A percentile compares a stretch with the other conserved stretches of the same genome.
phyloP scores from a whole-genome alignment of 1,139 yeast species.

The Pichia sp. region DNA sequence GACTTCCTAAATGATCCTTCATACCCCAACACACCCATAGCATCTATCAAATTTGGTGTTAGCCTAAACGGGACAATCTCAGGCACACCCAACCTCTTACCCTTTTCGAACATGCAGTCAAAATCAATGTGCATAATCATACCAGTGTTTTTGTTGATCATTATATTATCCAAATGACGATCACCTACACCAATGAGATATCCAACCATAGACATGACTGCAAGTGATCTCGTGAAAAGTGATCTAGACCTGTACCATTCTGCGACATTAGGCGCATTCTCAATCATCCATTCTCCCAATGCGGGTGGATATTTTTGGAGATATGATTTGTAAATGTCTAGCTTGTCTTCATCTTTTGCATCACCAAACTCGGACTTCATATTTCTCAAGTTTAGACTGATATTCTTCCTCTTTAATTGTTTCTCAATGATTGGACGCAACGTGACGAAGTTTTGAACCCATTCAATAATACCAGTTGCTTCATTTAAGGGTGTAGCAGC shows the following conservation, averaged over 20 bases:
- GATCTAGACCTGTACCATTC: constrained; percentile 81
- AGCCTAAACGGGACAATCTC: constrained; percentile 92
- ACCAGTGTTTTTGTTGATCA: constrained; percentile 69
- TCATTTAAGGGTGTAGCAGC: constrained; percentile 88
- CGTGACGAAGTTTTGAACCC: constrained; percentile 82
- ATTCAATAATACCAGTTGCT: constrained; percentile 84
- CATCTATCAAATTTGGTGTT: constrained; percentile 84
- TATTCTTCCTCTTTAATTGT: constrained; percentile 13
- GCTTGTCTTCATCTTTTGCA: constrained; percentile 28
- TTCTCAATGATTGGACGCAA: constrained; percentile 55
- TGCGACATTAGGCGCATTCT: constrained; percentile 83
- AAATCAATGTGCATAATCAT: constrained; percentile 90
- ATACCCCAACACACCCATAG: constrained; percentile 82
- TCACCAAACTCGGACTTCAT: constrained; percentile 12
- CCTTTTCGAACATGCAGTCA: constrained; percentile 89
- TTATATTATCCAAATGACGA: constrained; percentile 88
- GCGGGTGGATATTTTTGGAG: constrained; percentile 58
- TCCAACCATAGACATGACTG: constrained; percentile 98
- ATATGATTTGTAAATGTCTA: constrained; percentile 30
- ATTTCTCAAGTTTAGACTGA: constrained; percentile 6
- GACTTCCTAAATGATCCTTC: constrained; percentile 86
- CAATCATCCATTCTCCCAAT: constrained; percentile 79
- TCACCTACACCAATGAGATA: constrained; percentile 89
- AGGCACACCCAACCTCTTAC: constrained; percentile 59
- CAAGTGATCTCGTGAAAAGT: constrained; percentile 68